These are phyloP conservation scores for Colletotrichum liriopes DNA, from an alignment of 2,329 filamentous ascomycete genomes.

Conservation along the genomic window DNA sequence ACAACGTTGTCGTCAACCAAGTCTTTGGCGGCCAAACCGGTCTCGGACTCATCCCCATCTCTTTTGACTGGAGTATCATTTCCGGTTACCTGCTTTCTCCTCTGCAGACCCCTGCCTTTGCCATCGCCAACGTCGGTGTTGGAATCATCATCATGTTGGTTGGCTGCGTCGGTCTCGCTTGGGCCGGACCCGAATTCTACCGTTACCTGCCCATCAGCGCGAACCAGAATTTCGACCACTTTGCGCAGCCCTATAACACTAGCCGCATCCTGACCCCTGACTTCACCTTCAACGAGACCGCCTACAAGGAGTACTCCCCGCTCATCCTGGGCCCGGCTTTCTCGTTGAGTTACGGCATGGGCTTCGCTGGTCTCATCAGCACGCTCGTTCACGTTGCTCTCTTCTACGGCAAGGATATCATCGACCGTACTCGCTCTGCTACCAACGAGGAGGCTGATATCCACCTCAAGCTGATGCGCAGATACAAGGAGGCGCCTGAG, in stretches of 20 bases:
- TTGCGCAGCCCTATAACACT: slow-evolving; percentile 72
- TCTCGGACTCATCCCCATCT: slow-evolving; percentile 73
- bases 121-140: slow-evolving; percentile 69
- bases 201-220: slow-evolving; percentile 65
- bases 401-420: slow-evolving; percentile 67
- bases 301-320: slow-evolving; percentile 73
- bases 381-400: slow-evolving; percentile 67
- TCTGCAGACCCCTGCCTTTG: slow-evolving; percentile 68
- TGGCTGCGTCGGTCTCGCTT: slow-evolving; percentile 65
- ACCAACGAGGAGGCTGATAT: slow-evolving; percentile 63
- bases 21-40: slow-evolving; percentile 73
- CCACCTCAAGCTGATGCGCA: slow-evolving; percentile 69
- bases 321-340: slow-evolving; percentile 70
- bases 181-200: slow-evolving; percentile 61
- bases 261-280: slow-evolving; percentile 70
- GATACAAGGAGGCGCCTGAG: slow-evolving; percentile 68
- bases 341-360: slow-evolving; percentile 69
- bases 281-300: slow-evolving; percentile 70
- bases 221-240: slow-evolving; percentile 74
- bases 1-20: slow-evolving; percentile 74
- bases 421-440: slow-evolving; percentile 50
- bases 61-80: slow-evolving; percentile 68
- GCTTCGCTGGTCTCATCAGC: slow-evolving; percentile 69
- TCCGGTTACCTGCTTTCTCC: slow-evolving; percentile 66
- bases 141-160: slow-evolving; percentile 70